A percentile compares a stretch with the other conserved stretches of the same genome.
Conservation (phyloP, 1,284 basidiomycete species). For the Kalmanozyma brasiliensis region DNA sequence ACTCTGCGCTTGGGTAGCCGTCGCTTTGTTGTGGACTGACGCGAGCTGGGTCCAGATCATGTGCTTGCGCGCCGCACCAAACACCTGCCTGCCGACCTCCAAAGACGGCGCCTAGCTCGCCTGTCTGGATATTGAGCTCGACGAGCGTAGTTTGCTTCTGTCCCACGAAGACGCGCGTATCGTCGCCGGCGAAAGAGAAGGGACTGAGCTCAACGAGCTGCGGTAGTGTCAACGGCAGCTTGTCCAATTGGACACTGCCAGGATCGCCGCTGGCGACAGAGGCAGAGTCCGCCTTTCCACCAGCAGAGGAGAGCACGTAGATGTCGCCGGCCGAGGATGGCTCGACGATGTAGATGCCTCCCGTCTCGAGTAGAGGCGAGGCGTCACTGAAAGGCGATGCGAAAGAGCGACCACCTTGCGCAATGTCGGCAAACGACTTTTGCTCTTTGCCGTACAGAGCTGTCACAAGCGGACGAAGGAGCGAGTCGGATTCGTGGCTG, state of each 20-base stretch:
- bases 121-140: conserved; percentile 82
- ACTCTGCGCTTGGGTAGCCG: conserved; percentile 17
- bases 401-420: conserved; percentile 34
- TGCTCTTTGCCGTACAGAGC: conserved; percentile 55
- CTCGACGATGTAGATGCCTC: conserved; percentile 88
- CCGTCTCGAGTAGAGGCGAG: conserved; percentile 71
- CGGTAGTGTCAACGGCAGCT: conserved; percentile 83
- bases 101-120: conserved; percentile 80
- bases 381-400: conserved; percentile 29
- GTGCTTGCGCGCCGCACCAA: conserved; percentile 41
- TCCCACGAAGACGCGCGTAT: conserved; percentile 82
- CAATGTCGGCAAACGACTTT: conserved; percentile 57
- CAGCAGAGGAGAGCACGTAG: conserved; percentile 76
- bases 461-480: conserved; percentile 55
- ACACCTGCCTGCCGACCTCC: conserved; percentile 68
- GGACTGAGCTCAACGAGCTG: conserved; percentile 88
- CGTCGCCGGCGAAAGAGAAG: conserved; percentile 78
- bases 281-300: conserved; percentile 6
- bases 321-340: conserved; percentile 85
- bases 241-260: conserved; percentile 71
- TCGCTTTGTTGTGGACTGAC: neutral
- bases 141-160: conserved; percentile 84
- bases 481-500: conserved; percentile 44
- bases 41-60: conserved; percentile 16
- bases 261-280: conserved; percentile 20